phyloP scores from a whole-genome alignment of 805 yeast species.

The Candida nonsorbophila region DNA sequence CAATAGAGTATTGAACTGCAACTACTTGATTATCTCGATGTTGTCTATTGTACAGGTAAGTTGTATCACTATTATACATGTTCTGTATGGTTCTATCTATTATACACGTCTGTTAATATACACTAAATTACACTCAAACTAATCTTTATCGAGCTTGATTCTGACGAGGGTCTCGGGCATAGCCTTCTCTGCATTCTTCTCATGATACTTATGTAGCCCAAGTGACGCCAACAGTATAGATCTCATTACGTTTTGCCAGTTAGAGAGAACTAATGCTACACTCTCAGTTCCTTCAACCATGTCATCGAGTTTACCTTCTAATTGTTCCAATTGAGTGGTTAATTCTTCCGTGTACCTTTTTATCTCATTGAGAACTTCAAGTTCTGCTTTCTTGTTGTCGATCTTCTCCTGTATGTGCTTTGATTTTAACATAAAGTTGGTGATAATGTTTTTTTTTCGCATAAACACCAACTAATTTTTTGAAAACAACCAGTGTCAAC shows the following conservation, averaged over 20 bases:
- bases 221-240: conserved; percentile 57
- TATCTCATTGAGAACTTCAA: conserved; percentile 44
- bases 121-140: too few species aligned
- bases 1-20: too few species aligned
- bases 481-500: too few species aligned
- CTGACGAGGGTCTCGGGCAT: conserved; percentile 66
- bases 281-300: conserved; percentile 56
- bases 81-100: too few species aligned
- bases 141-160: conserved; percentile 37
- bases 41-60: too few species aligned
- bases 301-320: conserved; percentile 44
- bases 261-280: conserved; percentile 52
- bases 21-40: too few species aligned
- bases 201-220: conserved; percentile 41
- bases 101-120: too few species aligned
- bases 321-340: conserved; percentile 41
- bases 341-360: conserved; percentile 41
- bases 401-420: conserved; percentile 20
- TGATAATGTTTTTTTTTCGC: too few species aligned
- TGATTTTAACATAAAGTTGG: conserved; percentile 6
- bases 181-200: conserved; percentile 38
- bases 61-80: too few species aligned
- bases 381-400: conserved; percentile 46
- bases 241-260: conserved; percentile 60
- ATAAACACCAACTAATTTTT: too few species aligned